Conservation (phyloP, 257 asterid genomes). For the Solanum paucissectum region DNA sequence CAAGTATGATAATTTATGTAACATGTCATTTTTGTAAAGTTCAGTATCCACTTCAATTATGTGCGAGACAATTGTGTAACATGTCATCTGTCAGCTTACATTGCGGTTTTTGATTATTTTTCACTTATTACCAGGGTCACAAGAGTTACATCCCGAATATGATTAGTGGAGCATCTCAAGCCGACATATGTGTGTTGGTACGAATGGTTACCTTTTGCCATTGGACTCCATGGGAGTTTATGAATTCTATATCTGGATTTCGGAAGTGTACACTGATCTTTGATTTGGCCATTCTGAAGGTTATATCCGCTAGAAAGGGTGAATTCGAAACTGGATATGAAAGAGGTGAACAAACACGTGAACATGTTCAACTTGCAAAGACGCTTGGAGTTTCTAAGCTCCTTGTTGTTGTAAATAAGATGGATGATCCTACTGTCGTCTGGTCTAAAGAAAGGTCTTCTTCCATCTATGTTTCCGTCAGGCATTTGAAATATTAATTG, state of each 20-base stretch:
- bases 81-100: not conserved
- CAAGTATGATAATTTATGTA: not conserved
- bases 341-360: constrained; percentile 99
- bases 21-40: not conserved
- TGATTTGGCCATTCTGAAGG: constrained; percentile 25
- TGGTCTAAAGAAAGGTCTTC: constrained; percentile 96
- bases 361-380: constrained; percentile 95
- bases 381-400: constrained; percentile 90
- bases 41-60: not conserved
- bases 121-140: constrained; percentile 54
- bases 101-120: not conserved
- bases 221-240: not conserved
- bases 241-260: not conserved
- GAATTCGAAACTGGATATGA: constrained; percentile 98
- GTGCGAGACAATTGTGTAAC: not conserved
- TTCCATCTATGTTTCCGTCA: not conserved
- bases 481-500: not conserved
- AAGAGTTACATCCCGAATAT: constrained; percentile 95
- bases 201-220: not conserved
- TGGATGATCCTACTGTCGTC: constrained; percentile 95
- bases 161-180: constrained; percentile 99
- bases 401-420: constrained; percentile 87
- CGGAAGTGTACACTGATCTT: not conserved
- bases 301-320: constrained; percentile 90
- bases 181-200: constrained; percentile 91